phyloP scores from a whole-genome alignment of 2,329 filamentous ascomycete genomes.

The Cercospora zeina region DNA sequence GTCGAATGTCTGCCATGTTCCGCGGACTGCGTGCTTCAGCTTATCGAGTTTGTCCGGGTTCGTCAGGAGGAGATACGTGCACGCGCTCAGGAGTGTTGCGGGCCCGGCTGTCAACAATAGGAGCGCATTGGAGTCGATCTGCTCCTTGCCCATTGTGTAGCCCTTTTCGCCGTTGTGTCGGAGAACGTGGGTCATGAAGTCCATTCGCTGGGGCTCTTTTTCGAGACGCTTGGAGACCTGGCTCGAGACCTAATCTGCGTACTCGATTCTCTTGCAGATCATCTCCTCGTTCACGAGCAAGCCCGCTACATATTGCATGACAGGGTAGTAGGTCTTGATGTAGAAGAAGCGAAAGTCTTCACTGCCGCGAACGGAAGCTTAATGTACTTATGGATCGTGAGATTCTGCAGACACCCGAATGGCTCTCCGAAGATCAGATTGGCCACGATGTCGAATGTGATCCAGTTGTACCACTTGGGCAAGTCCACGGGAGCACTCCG shows the following conservation, averaged over 20 bases:
- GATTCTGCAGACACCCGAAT: background rate
- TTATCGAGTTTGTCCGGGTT: constrained; percentile 57
- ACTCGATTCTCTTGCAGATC: too few relatives aligned
- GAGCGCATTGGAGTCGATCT: constrained; percentile 67
- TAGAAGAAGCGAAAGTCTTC: too few relatives aligned
- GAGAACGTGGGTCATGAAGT: background rate
- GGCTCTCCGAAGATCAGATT: background rate
- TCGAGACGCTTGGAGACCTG: too few relatives aligned
- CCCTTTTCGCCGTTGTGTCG: too few relatives aligned
- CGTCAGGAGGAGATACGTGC: constrained; percentile 72
- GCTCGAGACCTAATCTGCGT: too few relatives aligned
- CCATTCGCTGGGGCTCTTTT: background rate
- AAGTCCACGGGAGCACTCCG: background rate
- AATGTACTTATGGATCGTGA: background rate
- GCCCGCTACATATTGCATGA: too few relatives aligned
- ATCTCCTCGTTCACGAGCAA: too few relatives aligned
- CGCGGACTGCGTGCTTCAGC: constrained; percentile 59
- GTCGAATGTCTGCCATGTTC: constrained; percentile 34
- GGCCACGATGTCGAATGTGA: background rate
- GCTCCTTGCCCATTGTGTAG: background rate
- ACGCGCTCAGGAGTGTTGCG: constrained; percentile 66
- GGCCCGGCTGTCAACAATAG: constrained; percentile 71
- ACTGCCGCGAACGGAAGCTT: too few relatives aligned
- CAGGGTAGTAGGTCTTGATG: too few relatives aligned
- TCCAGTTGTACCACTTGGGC: background rate